A percentile compares a stretch with the other conserved stretches of the same genome.
phyloP scores from a whole-genome alignment of 805 yeast genomes.

The Kodamaea restingae region DNA sequence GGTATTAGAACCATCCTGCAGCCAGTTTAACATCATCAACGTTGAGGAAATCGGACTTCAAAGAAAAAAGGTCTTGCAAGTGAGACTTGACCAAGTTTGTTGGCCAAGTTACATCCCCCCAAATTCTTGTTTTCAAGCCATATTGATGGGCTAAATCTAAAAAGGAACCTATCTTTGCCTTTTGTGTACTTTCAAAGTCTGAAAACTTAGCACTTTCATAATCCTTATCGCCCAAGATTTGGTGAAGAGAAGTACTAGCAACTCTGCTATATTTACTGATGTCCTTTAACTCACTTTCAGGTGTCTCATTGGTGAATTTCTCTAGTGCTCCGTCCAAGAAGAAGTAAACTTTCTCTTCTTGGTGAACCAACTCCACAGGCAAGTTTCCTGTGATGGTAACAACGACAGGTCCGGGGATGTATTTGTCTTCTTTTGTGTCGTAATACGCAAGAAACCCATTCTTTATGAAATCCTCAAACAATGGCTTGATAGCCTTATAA shows the following conservation, averaged over 20 bases:
- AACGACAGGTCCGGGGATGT: conserved; percentile 53
- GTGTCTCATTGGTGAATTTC: conserved; percentile 19
- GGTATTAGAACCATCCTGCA: conserved; percentile 7
- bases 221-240: conserved; percentile 23
- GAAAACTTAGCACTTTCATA: conserved; percentile 10
- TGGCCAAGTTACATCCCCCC: conserved; percentile 77
- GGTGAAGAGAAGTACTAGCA: conserved; percentile 42
- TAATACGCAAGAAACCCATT: conserved; percentile 49
- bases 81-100: conserved; percentile 37
- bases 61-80: conserved; percentile 45
- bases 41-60: conserved; percentile 57
- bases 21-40: conserved; percentile 55
- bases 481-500: conserved; percentile 42
- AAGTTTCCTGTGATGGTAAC: conserved; percentile 64
- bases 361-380: conserved; percentile 40
- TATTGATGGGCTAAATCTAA: conserved; percentile 45
- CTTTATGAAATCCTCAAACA: conserved; percentile 45
- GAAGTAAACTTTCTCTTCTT: conserved; percentile 26
- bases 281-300: conserved; percentile 19
- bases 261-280: conserved; percentile 30
- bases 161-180: conserved; percentile 17
- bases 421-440: conserved; percentile 29
- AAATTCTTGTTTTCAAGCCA: conserved; percentile 55
- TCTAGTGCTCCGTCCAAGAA: conserved; percentile 55
- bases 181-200: conserved; percentile 35